phyloP scores from a whole-genome alignment of 164 flowering plant species.

The Cinnamomum chago region DNA sequence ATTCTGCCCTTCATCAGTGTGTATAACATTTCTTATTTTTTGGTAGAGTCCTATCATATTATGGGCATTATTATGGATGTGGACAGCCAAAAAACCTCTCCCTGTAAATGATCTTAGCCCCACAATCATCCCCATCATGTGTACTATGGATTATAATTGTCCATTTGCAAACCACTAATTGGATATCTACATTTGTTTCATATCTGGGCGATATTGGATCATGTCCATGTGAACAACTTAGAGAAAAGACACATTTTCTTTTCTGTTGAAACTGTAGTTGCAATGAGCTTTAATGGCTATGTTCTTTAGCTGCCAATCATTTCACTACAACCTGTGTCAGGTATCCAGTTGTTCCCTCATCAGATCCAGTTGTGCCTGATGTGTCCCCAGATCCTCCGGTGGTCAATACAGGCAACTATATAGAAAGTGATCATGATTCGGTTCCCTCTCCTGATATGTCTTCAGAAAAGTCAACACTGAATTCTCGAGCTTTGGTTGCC shows the following conservation, averaged over 20 bases:
- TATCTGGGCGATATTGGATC: neutral
- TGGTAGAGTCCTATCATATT: too few relatives aligned
- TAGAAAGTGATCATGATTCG: constrained; percentile 69
- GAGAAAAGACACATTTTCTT: neutral
- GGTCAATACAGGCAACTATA: constrained; percentile 29
- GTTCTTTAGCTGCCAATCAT: neutral
- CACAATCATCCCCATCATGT: too few relatives aligned
- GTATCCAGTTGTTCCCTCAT: constrained; percentile 29
- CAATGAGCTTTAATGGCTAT: neutral
- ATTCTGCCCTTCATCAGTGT: too few relatives aligned
- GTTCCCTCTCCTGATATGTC: constrained; percentile 56
- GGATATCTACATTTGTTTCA: neutral
- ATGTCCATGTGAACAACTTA: neutral
- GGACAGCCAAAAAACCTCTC: too few relatives aligned
- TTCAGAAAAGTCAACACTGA: constrained; percentile 35
- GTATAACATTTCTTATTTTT: too few relatives aligned
- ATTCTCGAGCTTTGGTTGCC: constrained; percentile 65
- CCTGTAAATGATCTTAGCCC: too few relatives aligned
- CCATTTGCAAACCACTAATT: neutral
- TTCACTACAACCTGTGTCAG: constrained; percentile 26
- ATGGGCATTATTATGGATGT: too few relatives aligned
- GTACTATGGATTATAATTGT: neutral
- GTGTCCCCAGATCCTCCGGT: constrained; percentile 29
- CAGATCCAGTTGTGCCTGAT: constrained; percentile 30
- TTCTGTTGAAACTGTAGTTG: neutral